Evolutionary conservation across 345 rosid species (phyloP).

Genomic region (Eucalyptus erythrocorys): DNA sequence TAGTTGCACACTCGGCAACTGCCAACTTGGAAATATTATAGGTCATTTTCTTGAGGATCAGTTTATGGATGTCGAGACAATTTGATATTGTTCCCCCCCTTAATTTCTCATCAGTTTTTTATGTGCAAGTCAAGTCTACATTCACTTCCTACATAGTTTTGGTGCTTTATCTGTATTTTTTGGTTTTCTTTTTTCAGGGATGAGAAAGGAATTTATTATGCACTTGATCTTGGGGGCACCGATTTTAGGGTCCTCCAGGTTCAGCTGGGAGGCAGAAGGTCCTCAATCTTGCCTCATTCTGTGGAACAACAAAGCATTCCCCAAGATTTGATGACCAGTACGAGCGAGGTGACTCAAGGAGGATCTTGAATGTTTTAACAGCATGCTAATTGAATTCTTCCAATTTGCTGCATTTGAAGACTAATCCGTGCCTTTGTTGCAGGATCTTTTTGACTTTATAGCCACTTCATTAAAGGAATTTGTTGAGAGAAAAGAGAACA

Average conservation of each 20-base stretch:
- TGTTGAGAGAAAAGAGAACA: conserved; percentile 49
- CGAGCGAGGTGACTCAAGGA: conserved; percentile 49
- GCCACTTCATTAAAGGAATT: conserved; percentile 59
- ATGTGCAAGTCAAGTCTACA: neutral
- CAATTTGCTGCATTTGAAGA: neutral
- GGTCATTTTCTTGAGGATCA: neutral
- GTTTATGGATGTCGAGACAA: neutral
- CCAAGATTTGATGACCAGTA: conserved; percentile 51
- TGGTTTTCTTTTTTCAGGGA: conserved; percentile 38
- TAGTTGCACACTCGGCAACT: neutral
- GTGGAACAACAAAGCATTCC: conserved; percentile 64
- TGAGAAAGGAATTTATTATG: conserved; percentile 82
- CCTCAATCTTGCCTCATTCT: conserved; percentile 43
- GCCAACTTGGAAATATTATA: neutral
- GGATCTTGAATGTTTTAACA: neutral
- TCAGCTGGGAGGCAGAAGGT: conserved; percentile 63
- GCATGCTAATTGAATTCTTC: neutral
- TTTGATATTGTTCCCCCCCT: neutral
- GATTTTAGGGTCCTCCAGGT: conserved; percentile 78
- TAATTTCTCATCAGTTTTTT: neutral
- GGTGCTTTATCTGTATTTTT: neutral
- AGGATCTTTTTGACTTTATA: conserved; percentile 81
- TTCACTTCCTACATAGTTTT: neutral
- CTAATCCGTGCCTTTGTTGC: conserved; percentile 1
- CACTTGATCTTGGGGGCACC: conserved; percentile 83